phyloP scores from a whole-genome alignment of 2,329 filamentous ascomycete species.

The Lizonia empirigonia region DNA sequence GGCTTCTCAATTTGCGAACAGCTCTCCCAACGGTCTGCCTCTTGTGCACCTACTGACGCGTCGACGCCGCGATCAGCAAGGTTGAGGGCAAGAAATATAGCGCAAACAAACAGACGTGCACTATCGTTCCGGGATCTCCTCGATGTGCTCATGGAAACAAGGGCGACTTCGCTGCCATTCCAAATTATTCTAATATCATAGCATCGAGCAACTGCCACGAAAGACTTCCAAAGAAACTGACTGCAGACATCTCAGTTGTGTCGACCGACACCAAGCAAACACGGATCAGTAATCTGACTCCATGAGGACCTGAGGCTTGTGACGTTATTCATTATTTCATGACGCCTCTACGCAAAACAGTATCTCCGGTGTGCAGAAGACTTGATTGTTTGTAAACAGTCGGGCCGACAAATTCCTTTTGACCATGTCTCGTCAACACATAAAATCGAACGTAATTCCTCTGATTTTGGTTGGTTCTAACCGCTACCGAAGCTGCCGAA shows the following conservation, averaged over 20 bases:
- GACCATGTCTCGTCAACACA: slow-evolving; percentile 2
- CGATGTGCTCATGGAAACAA: neutral
- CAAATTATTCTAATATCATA: neutral
- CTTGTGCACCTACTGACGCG: slow-evolving; percentile 13
- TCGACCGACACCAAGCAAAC: neutral
- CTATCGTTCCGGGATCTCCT: neutral
- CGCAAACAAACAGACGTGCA: slow-evolving; percentile 1
- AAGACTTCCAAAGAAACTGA: neutral
- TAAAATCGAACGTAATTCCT: neutral
- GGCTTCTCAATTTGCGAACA: slow-evolving; percentile 22
- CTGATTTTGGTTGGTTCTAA: slow-evolving; percentile 6
- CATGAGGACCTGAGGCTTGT: neutral
- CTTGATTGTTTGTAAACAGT: slow-evolving; percentile 12
- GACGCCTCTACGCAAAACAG: neutral
- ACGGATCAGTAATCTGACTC: neutral
- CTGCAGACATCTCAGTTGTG: neutral
- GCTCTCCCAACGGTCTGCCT: slow-evolving; percentile 27
- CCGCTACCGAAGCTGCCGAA: slow-evolving; percentile 5
- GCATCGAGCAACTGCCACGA: neutral
- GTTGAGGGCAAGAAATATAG: neutral
- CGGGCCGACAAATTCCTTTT: slow-evolving; percentile 15
- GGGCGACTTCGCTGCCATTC: neutral
- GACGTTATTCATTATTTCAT: neutral
- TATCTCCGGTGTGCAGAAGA: neutral
- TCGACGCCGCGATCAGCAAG: neutral